These are phyloP conservation scores for Lasiosphaeriaceae sp. DNA, from an alignment of 495 filamentous ascomycete species.

Conservation along the genomic window DNA sequence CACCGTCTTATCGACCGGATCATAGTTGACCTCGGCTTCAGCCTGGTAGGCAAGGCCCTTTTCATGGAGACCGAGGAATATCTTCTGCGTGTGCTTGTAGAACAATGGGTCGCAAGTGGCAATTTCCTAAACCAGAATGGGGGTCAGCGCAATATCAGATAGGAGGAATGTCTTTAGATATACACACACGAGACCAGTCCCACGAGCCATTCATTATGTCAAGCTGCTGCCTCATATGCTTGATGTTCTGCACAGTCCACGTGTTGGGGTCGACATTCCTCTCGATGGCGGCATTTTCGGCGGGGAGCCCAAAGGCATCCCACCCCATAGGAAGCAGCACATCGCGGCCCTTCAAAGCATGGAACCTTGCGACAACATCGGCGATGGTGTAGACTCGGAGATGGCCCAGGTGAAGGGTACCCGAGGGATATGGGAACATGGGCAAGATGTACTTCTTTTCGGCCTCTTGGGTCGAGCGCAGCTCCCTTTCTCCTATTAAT, in stretches of 20 bases:
- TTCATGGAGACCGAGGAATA: conserved; percentile 73
- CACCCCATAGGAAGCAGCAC: conserved; percentile 88
- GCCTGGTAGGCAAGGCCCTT: conserved; percentile 72
- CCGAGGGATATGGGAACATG: conserved; percentile 94
- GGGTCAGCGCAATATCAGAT: not conserved
- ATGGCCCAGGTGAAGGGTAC: conserved; percentile 85
- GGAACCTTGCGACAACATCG: conserved; percentile 76
- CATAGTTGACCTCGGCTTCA: conserved; percentile 82
- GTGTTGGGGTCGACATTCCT: conserved; percentile 68
- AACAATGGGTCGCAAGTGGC: conserved; percentile 78
- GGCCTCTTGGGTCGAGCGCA: conserved; percentile 10
- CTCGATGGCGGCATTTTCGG: conserved; percentile 93
- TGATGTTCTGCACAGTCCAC: conserved; percentile 80
- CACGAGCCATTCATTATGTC: conserved; percentile 70
- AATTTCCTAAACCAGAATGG: conserved; percentile 58
- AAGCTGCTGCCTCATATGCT: conserved; percentile 79
- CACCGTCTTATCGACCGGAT: conserved; percentile 85
- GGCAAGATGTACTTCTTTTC: conserved; percentile 72
- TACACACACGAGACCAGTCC: conserved; percentile 75
- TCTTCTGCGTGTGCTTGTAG: conserved; percentile 82
- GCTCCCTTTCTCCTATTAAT: too few species aligned
- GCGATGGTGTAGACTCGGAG: conserved; percentile 87
- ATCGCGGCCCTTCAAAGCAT: conserved; percentile 68
- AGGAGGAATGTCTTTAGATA: not conserved
- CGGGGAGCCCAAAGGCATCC: conserved; percentile 89